phyloP scores from a whole-genome alignment of 2,329 filamentous ascomycete species.

The Aschersonia sp. region DNA sequence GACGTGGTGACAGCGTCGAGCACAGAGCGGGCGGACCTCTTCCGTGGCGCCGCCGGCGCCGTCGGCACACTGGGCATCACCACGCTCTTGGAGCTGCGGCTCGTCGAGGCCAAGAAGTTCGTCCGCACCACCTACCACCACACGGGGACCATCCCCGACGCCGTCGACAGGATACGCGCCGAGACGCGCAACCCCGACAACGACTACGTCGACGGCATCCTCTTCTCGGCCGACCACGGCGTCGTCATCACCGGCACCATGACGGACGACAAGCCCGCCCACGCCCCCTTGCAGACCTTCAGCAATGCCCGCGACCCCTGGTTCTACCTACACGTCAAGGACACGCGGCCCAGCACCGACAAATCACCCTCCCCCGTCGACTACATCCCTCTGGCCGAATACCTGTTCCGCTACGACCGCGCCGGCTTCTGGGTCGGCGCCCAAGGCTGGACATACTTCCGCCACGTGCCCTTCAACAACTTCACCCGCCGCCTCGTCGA shows the following conservation, averaged over 20 bases:
- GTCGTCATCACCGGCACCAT: conserved; percentile 53
- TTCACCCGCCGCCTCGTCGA: conserved; percentile 55
- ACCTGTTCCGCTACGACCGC: conserved; percentile 64
- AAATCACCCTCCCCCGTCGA: conserved; percentile 18
- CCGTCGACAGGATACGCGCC: conserved; percentile 31
- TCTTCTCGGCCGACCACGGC: conserved; percentile 46
- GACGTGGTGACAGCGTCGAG: conserved; percentile 40
- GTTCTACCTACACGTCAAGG: conserved; percentile 60
- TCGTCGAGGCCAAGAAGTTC: conserved; percentile 44
- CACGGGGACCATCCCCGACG: conserved; percentile 30
- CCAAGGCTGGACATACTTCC: conserved; percentile 54
- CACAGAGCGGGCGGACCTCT: conserved; percentile 36
- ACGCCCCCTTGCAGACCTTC: conserved; percentile 34
- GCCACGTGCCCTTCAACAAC: conserved; percentile 46
- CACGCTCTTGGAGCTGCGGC: conserved; percentile 50
- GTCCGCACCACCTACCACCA: conserved; percentile 51
- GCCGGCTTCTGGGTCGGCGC: conserved; percentile 62
- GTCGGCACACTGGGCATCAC: conserved; percentile 55
- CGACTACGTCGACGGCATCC: conserved; percentile 63
- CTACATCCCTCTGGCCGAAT: conserved; percentile 54
- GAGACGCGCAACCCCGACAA: conserved; percentile 28
- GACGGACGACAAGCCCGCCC: conserved; percentile 33
- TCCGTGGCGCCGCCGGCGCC: conserved; percentile 50
- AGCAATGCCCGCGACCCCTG: conserved; percentile 51
- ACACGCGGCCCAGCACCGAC: conserved; percentile 12